A percentile compares a stretch with the other conserved stretches of the same genome.
These are phyloP conservation scores for Hypocreales sp. DNA, from an alignment of 2,329 filamentous ascomycete species.

Conservation along the genomic window DNA sequence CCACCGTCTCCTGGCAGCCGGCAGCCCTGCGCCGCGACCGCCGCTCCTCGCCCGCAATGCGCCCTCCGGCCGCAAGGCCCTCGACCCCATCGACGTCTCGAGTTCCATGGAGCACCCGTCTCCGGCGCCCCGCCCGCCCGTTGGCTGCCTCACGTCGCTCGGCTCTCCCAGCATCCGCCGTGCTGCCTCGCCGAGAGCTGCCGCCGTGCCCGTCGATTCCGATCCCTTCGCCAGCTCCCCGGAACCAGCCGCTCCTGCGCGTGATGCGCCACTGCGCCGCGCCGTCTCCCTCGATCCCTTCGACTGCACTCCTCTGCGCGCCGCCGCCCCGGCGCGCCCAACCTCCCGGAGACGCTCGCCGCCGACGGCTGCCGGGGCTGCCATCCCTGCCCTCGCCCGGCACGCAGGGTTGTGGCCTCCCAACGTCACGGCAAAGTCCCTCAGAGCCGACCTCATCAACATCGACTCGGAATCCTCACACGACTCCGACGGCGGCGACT, in stretches of 20 bases:
- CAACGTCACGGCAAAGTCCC: no score
- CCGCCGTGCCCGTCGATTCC: constrained; percentile 5
- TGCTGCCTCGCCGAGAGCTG: no score
- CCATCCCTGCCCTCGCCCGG: no score
- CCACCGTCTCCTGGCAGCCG: not conserved
- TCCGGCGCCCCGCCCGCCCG: not conserved
- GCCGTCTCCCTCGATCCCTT: constrained; percentile 7
- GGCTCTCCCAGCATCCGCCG: no score
- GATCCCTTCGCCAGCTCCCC: constrained; percentile 22
- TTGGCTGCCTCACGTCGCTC: not conserved
- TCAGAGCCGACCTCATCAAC: constrained; percentile 16
- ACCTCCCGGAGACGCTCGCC: no score
- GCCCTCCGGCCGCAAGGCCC: not conserved
- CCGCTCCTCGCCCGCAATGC: not conserved
- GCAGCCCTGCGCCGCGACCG: not conserved
- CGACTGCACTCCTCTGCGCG: no score
- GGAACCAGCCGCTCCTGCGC: no score
- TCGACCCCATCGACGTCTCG: constrained; percentile 19
- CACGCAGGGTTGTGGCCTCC: no score
- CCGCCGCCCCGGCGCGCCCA: no score
- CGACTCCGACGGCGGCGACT: constrained; percentile 28
- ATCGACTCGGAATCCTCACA: constrained; percentile 17
- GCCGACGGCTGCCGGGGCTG: no score
- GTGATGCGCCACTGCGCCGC: constrained; percentile 1
- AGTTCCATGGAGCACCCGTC: constrained; percentile 15